These are phyloP conservation scores for Senecio squalidus DNA, from an alignment of 140 eudicot species.

Conservation along the genomic window DNA sequence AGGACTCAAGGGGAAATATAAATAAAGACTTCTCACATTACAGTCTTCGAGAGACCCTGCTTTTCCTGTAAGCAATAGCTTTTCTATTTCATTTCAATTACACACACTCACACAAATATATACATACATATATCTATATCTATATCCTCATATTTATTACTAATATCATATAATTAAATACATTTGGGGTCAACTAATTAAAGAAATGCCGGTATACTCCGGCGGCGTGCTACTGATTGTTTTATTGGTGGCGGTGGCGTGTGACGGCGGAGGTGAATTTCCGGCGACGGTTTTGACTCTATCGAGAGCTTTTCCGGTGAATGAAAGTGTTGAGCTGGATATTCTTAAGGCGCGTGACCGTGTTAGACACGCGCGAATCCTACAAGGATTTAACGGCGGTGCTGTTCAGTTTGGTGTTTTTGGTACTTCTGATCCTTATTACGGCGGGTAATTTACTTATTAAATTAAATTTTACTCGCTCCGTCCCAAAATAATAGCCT, in stretches of 20 bases:
- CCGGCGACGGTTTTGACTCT: conserved; percentile 36
- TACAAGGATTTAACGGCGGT: conserved; percentile 50
- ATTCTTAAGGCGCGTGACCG: conserved; percentile 48
- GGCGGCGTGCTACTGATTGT: conserved; percentile 24
- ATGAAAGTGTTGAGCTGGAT: conserved; percentile 40
- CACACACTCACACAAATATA: too few relatives aligned
- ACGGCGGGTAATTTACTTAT: conserved; percentile 45
- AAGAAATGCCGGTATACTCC: conserved; percentile 32
- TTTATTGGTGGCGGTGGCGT: conserved; percentile 22
- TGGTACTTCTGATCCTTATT: conserved; percentile 62
- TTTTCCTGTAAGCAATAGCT: too few relatives aligned
- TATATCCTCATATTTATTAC: too few relatives aligned
- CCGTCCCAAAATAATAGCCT: too few relatives aligned
- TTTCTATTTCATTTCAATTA: too few relatives aligned
- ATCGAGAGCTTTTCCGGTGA: conserved; percentile 58
- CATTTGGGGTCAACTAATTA: too few relatives aligned
- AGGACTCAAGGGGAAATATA: too few relatives aligned
- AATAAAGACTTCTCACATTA: too few relatives aligned
- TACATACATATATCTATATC: too few relatives aligned
- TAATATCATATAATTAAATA: too few relatives aligned
- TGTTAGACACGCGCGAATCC: conserved; percentile 51
- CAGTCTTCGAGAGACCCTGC: too few relatives aligned
- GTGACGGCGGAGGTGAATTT: conserved; percentile 16
- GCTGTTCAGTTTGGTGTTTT: conserved; percentile 53
- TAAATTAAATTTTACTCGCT: too few relatives aligned